A percentile compares a stretch with the other conserved stretches of the same genome.
These are phyloP conservation scores for Seiridium unicorne DNA, from an alignment of 2,329 filamentous ascomycete genomes.

Conservation along the genomic window DNA sequence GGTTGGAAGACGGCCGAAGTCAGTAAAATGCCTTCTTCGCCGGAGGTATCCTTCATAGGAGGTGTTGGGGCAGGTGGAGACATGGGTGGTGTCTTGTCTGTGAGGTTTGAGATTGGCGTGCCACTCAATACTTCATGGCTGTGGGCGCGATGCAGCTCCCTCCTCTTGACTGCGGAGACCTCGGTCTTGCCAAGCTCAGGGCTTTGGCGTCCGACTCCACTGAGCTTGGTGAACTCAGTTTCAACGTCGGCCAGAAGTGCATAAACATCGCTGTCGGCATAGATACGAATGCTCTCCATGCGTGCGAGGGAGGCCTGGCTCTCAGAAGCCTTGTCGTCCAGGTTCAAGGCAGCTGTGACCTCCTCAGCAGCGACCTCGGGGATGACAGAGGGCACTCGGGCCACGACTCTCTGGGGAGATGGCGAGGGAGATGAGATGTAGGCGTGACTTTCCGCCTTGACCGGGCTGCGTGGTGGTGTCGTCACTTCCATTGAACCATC, in stretches of 20 bases:
- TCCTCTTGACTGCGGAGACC: constrained; percentile 33
- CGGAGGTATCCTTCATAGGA: constrained; percentile 29
- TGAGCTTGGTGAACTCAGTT: constrained; percentile 52
- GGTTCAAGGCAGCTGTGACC: constrained; percentile 31
- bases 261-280: constrained; percentile 66
- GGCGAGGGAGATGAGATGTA: constrained; percentile 36
- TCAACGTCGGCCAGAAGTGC: constrained; percentile 67
- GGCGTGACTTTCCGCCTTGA: constrained; percentile 36
- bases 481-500: constrained; percentile 41
- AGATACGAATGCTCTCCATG: constrained; percentile 66
- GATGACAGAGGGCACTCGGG: constrained; percentile 56
- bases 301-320: constrained; percentile 25
- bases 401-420: constrained; percentile 50
- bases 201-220: constrained; percentile 27
- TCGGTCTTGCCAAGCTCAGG: constrained; percentile 16
- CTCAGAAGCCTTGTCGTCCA: constrained; percentile 19
- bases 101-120: constrained; percentile 12
- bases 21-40: constrained; percentile 38
- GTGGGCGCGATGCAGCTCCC: constrained; percentile 43
- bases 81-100: constrained; percentile 26
- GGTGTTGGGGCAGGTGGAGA: constrained; percentile 34
- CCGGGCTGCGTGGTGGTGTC: constrained; percentile 60
- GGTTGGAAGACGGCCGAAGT: constrained; percentile 51
- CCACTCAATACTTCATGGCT: constrained; percentile 52
- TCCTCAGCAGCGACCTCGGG: constrained; percentile 49